Conservation (phyloP, 495 filamentous ascomycete species). For the Penicillium flavigenum region DNA sequence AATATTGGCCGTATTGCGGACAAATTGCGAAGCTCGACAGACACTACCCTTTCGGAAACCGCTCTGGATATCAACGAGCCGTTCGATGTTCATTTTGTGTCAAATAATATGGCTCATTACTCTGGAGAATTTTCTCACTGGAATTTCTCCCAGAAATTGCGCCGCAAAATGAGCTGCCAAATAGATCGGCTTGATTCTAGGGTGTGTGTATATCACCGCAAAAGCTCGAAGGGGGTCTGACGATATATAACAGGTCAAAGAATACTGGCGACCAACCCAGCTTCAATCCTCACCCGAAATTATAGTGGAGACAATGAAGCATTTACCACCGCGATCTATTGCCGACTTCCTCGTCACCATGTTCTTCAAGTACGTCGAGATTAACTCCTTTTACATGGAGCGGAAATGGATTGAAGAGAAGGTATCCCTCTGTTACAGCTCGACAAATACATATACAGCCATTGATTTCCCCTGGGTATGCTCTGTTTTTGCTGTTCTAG, state of each 20-base stretch:
- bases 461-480: conserved; percentile 45
- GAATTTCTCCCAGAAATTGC: conserved; percentile 47
- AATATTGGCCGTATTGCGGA: conserved; percentile 16
- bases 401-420: conserved; percentile 44
- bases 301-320: conserved; percentile 35
- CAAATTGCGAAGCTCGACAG: conserved; percentile 9
- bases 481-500: conserved; percentile 44
- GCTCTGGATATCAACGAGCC: conserved; percentile 20
- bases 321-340: conserved; percentile 46
- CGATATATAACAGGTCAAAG: conserved; percentile 32
- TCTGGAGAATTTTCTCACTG: conserved; percentile 51
- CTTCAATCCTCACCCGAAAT: conserved; percentile 40
- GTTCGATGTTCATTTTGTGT: conserved; percentile 42
- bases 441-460: conserved; percentile 30
- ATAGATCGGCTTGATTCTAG: conserved; percentile 29
- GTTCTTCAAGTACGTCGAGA: conserved; percentile 50
- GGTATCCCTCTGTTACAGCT: conserved; percentile 39
- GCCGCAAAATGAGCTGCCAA: conserved; percentile 40
- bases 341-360: conserved; percentile 46
- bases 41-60: conserved; percentile 7
- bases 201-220: conserved; percentile 22
- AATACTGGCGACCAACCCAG: conserved; percentile 48
- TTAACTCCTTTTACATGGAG: conserved; percentile 49
- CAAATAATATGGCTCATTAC: conserved; percentile 48
- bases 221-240: conserved; percentile 1